Conservation (phyloP, 345 rosid genomes). For the Physaria fendleri region DNA sequence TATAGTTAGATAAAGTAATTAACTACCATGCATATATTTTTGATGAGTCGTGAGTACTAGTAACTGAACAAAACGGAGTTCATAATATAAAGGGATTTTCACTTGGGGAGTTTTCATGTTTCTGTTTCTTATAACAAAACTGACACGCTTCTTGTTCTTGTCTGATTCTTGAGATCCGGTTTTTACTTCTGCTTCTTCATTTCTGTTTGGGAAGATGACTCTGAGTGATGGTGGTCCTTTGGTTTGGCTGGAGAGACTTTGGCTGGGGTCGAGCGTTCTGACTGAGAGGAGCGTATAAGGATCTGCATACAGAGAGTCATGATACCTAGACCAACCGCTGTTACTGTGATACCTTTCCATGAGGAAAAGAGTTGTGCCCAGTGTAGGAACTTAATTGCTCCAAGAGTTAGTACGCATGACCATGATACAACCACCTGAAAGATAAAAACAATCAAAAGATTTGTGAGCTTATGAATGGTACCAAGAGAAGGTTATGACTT, state of each 20-base stretch:
- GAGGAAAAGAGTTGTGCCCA: slow-evolving; percentile 67
- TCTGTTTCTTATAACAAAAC: slow-evolving; percentile 22
- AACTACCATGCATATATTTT: no score
- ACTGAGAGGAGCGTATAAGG: slow-evolving; percentile 68
- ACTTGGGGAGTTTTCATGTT: neutral
- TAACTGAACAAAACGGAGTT: slow-evolving; percentile 6
- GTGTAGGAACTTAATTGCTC: slow-evolving; percentile 51
- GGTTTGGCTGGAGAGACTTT: slow-evolving; percentile 59
- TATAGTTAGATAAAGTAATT: no score
- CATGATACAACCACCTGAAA: slow-evolving; percentile 63
- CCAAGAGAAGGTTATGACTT: neutral
- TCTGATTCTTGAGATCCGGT: slow-evolving; percentile 1
- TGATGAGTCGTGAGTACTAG: neutral
- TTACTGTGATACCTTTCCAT: slow-evolving; percentile 67
- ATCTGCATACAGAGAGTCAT: slow-evolving; percentile 75
- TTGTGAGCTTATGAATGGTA: neutral
- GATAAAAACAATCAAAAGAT: neutral
- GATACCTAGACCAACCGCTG: slow-evolving; percentile 45
- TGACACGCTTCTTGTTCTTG: slow-evolving; percentile 12
- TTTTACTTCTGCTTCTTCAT: slow-evolving; percentile 36
- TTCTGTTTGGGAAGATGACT: slow-evolving; percentile 28
- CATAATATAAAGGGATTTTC: slow-evolving; percentile 12
- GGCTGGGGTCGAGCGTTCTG: slow-evolving; percentile 83
- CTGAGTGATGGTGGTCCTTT: slow-evolving; percentile 26
- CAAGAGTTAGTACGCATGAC: slow-evolving; percentile 45